These are phyloP conservation scores for Calophaca sinica DNA, from an alignment of 306 rosid species.

Conservation along the genomic window DNA sequence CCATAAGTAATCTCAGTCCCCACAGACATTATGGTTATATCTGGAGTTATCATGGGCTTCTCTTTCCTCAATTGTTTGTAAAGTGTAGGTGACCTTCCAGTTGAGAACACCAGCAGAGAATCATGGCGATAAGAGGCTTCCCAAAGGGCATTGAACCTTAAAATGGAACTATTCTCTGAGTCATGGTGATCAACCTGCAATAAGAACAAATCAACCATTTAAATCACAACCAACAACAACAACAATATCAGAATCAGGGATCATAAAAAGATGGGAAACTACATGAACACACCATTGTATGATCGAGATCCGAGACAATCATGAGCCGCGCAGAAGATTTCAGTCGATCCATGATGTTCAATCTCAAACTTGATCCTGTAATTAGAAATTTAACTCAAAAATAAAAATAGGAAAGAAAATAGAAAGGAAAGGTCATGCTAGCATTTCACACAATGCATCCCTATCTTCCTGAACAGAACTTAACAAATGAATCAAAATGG, in stretches of 20 bases:
- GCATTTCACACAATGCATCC: neutral
- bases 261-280: neutral
- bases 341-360: conserved; percentile 71
- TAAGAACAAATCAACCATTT: conserved; percentile 32
- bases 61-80: conserved; percentile 89
- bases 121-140: conserved; percentile 85
- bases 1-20: conserved; percentile 99
- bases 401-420: too few relatives aligned
- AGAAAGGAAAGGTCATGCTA: neutral
- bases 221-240: conserved; percentile 41
- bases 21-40: conserved; percentile 92
- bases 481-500: conserved; percentile 22
- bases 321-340: conserved; percentile 70
- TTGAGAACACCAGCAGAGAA: conserved; percentile 90
- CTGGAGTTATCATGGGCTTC: conserved; percentile 97
- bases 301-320: conserved; percentile 99
- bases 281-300: conserved; percentile 76
- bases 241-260: neutral
- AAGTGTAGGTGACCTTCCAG: conserved; percentile 91
- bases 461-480: neutral
- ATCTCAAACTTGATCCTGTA: conserved; percentile 48
- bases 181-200: conserved; percentile 98
- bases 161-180: conserved; percentile 77
- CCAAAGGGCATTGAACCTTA: conserved; percentile 91
- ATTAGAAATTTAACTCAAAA: neutral